Conservation (phyloP, 2,329 filamentous ascomycete genomes). For the Diaporthe aspalathi region DNA sequence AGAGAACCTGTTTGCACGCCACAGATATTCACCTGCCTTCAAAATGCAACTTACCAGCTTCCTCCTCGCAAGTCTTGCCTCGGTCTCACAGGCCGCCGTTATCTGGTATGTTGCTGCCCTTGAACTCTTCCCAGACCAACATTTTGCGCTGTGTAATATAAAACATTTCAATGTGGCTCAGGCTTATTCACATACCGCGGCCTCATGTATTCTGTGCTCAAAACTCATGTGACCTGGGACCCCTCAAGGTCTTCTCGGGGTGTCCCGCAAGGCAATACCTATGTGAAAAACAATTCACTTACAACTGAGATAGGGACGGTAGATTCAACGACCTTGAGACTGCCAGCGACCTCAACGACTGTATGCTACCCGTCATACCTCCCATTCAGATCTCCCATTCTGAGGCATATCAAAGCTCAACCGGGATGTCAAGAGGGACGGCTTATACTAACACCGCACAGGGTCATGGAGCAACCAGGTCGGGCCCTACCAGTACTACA, state of each 20-base stretch:
- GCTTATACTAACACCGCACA: conserved; percentile 44
- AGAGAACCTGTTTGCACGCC: background rate
- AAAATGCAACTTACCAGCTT: conserved; percentile 30
- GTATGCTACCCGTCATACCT: background rate
- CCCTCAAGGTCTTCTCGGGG: too few relatives aligned
- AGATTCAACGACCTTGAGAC: conserved; percentile 10
- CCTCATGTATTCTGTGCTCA: background rate
- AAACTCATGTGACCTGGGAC: background rate
- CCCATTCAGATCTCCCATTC: too few relatives aligned
- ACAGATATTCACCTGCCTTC: background rate
- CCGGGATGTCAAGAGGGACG: background rate
- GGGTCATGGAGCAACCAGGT: conserved; percentile 77
- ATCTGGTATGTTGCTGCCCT: conserved; percentile 5
- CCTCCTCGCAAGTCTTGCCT: conserved; percentile 29
- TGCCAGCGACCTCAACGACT: conserved; percentile 20
- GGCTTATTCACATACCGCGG: background rate
- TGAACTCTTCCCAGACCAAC: too few relatives aligned
- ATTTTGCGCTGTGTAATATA: background rate
- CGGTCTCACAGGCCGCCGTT: conserved; percentile 36
- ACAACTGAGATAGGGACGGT: conserved; percentile 3
- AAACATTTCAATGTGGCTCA: background rate
- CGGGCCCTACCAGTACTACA: conserved; percentile 82
- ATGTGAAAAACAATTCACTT: background rate
- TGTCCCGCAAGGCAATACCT: background rate
- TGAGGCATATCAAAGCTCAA: too few relatives aligned